Percentiles rank a stretch among this genome's conserved stretches.
Conservation (phyloP, 345 rosid species). For the Eucalyptus dawsonii region DNA sequence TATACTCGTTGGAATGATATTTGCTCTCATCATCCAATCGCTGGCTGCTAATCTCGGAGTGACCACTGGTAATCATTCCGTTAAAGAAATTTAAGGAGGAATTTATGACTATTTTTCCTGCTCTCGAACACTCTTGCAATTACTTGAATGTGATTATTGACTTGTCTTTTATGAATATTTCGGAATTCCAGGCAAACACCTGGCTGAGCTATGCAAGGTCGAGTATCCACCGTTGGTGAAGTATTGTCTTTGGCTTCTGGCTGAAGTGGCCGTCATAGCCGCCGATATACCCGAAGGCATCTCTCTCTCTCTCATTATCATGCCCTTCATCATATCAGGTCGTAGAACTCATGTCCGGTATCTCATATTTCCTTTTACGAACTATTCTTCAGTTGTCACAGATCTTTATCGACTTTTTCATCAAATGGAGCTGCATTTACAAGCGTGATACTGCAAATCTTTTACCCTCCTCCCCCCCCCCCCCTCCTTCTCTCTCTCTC, state of each 20-base stretch:
- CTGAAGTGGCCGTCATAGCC: neutral
- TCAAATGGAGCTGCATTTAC: neutral
- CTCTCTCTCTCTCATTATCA: neutral
- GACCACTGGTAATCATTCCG: conserved; percentile 18
- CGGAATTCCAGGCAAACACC: conserved; percentile 9
- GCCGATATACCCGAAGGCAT: neutral
- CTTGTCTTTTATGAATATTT: neutral
- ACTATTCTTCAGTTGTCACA: neutral
- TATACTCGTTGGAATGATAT: conserved; percentile 37
- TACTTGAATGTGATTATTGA: neutral
- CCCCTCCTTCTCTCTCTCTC: neutral
- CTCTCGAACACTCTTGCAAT: neutral
- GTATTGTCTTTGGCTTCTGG: neutral
- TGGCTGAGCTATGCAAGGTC: conserved; percentile 49
- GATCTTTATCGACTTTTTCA: neutral
- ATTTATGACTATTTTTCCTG: neutral
- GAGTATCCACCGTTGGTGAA: neutral
- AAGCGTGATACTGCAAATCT: neutral
- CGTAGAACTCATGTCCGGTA: too few relatives aligned
- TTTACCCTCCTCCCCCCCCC: neutral
- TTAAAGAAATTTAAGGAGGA: neutral
- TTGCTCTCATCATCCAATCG: conserved; percentile 60
- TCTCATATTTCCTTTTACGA: neutral
- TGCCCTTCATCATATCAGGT: too few relatives aligned
- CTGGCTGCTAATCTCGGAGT: conserved; percentile 69